Conservation (phyloP, 2,329 filamentous ascomycete species). For the Bipolaris victoriae region DNA sequence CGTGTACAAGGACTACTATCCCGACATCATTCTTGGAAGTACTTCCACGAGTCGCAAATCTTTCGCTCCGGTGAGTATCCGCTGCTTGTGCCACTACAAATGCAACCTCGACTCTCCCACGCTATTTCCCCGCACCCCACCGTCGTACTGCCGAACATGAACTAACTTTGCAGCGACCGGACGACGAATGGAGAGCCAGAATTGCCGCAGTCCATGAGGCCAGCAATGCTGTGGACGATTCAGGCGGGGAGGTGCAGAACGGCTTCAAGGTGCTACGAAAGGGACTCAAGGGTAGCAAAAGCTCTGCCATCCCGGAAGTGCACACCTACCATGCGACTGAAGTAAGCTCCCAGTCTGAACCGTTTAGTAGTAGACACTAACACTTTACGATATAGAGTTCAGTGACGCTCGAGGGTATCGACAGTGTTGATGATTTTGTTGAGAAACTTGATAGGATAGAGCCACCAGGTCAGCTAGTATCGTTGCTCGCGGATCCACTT, state of each 20-base stretch:
- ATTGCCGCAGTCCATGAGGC: constrained; percentile 71
- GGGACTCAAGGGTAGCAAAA: constrained; percentile 57
- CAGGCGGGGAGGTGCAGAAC: constrained; percentile 51
- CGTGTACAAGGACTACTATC: constrained; percentile 90
- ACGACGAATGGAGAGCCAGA: constrained; percentile 73
- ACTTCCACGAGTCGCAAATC: constrained; percentile 55
- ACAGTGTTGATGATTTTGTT: constrained; percentile 72
- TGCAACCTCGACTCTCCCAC: constrained; percentile 13
- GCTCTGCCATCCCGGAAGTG: constrained; percentile 66
- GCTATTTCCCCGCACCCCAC: constrained; percentile 17
- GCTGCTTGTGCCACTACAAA: constrained; percentile 21
- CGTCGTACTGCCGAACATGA: constrained; percentile 23
- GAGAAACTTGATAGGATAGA: constrained; percentile 78
- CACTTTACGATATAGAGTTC: constrained; percentile 35
- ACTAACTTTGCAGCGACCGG: constrained; percentile 63
- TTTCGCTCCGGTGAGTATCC: constrained; percentile 48
- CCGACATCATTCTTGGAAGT: constrained; percentile 82
- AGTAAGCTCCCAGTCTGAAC: constrained; percentile 40
- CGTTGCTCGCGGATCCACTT: constrained; percentile 75
- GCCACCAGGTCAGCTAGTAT: constrained; percentile 80
- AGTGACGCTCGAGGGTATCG: constrained; percentile 74
- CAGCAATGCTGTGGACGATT: constrained; percentile 51
- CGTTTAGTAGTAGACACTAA: constrained; percentile 14
- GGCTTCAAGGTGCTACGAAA: constrained; percentile 69
- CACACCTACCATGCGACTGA: constrained; percentile 77